Evolutionary conservation across 164 flowering plant species (phyloP).

Genomic region (Sedum album): DNA sequence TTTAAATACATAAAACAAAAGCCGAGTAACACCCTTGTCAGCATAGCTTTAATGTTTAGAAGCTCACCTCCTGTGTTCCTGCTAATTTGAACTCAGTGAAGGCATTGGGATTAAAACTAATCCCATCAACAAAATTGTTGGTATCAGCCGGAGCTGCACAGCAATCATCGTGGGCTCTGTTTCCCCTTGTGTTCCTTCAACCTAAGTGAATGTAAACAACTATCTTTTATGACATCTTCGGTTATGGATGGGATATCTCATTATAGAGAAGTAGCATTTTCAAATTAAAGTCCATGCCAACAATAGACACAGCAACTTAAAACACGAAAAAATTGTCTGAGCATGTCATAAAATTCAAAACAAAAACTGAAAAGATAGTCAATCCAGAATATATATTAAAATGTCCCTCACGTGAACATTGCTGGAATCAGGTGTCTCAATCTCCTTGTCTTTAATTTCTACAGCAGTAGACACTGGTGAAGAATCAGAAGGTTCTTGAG

Average conservation of each 20-base stretch:
- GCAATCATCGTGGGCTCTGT: conserved; percentile 20
- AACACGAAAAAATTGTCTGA: not conserved
- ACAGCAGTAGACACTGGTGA: conserved; percentile 20
- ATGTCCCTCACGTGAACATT: conserved; percentile 24
- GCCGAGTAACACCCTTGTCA: not conserved
- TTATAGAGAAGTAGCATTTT: not conserved
- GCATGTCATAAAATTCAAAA: not conserved
- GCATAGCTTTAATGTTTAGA: not conserved
- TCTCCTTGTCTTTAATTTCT: conserved; percentile 18
- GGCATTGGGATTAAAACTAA: conserved; percentile 80
- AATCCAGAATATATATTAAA: not conserved
- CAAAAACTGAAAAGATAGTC: not conserved
- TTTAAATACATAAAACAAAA: not conserved
- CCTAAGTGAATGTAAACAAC: conserved; percentile 20
- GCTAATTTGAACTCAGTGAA: conserved; percentile 83
- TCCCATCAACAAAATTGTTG: conserved; percentile 28
- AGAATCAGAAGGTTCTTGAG: conserved; percentile 25
- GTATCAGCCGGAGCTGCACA: conserved; percentile 24
- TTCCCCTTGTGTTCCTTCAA: conserved; percentile 17
- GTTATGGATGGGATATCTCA: not conserved
- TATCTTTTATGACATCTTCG: not conserved
- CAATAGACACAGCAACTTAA: not conserved
- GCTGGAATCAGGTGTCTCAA: conserved; percentile 16
- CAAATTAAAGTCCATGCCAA: not conserved
- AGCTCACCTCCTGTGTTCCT: conserved; percentile 59